Conservation (phyloP, 1,284 basidiomycete genomes). For the Cutaneotrichosporon daszewskae region DNA sequence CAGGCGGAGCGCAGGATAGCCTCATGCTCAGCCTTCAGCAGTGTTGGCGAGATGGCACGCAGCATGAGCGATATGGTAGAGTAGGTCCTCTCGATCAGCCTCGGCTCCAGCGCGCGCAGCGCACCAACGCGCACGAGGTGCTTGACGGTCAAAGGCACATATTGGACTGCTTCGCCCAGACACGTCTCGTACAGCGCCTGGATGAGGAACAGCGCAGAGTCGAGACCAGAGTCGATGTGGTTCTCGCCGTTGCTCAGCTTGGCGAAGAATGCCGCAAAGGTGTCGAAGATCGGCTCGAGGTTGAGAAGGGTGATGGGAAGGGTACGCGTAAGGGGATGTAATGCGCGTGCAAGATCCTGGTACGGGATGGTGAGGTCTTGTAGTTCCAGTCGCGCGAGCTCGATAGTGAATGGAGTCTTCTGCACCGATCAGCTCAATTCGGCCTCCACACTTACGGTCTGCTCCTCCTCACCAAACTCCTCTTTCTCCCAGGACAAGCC, state of each 20-base stretch:
- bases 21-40: conserved; percentile 30
- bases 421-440: conserved; percentile 5
- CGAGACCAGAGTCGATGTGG: conserved; percentile 39
- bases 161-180: conserved; percentile 32
- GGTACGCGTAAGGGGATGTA: conserved; percentile 61
- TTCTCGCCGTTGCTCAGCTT: conserved; percentile 28
- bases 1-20: conserved; percentile 27
- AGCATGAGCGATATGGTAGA: conserved; percentile 44
- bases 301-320: conserved; percentile 77
- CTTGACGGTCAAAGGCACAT: conserved; percentile 25
- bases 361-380: conserved; percentile 74
- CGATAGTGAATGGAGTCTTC: conserved; percentile 42
- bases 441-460: conserved; percentile 24
- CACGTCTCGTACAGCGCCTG: conserved; percentile 50
- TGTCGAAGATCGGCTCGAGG: conserved; percentile 56
- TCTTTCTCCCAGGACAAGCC: conserved; percentile 43
- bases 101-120: conserved; percentile 37
- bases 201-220: conserved; percentile 38
- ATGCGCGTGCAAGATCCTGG: conserved; percentile 60
- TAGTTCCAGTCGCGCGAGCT: conserved; percentile 44
- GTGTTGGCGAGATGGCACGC: conserved; percentile 30
- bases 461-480: conserved; percentile 37
- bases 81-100: conserved; percentile 43
- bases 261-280: conserved; percentile 53
- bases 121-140: conserved; percentile 36